Conservation (phyloP, 805 yeast genomes). For the Teunomyces lycoperdinae region DNA sequence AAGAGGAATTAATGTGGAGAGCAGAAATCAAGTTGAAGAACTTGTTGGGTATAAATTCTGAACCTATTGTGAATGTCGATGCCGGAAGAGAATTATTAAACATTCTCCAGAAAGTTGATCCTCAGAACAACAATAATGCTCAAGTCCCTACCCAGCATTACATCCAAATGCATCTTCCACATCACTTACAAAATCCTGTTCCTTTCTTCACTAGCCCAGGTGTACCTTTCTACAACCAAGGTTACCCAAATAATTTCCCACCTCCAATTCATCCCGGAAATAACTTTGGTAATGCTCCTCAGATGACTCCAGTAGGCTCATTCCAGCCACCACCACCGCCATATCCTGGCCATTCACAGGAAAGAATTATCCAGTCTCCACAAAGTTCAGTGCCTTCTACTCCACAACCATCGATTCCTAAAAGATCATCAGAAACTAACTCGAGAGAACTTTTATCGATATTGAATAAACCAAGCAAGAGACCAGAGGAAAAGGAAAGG, state of each 20-base stretch:
- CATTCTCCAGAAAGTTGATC: conserved; percentile 45
- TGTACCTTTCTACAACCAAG: conserved; percentile 6
- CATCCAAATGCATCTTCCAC: conserved; percentile 30
- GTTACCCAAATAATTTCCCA: conserved; percentile 4
- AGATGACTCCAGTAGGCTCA: conserved; percentile 3
- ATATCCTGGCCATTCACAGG: neutral
- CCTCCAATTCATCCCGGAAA: conserved; percentile 8
- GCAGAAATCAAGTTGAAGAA: conserved; percentile 67
- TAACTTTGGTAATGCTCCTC: conserved; percentile 2
- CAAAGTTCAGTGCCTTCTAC: neutral
- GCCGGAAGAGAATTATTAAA: conserved; percentile 78
- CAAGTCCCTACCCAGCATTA: conserved; percentile 8
- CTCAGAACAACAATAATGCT: conserved; percentile 3
- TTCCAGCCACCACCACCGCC: conserved; percentile 1
- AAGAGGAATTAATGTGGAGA: conserved; percentile 55
- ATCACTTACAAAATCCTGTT: conserved; percentile 26
- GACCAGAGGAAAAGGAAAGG: conserved; percentile 8
- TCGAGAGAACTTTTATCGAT: conserved; percentile 44
- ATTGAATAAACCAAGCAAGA: conserved; percentile 26
- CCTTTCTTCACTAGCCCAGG: conserved; percentile 16
- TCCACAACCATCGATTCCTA: conserved; percentile 39
- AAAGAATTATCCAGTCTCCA: neutral
- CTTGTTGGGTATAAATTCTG: conserved; percentile 54
- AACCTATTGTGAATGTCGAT: conserved; percentile 37
- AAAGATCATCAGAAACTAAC: conserved; percentile 29